Evolutionary conservation across 176 grass and related monocot species (phyloP), one percentile per base, ranked within the genome.

Genomic region (Aegilops tauschii): DNA sequence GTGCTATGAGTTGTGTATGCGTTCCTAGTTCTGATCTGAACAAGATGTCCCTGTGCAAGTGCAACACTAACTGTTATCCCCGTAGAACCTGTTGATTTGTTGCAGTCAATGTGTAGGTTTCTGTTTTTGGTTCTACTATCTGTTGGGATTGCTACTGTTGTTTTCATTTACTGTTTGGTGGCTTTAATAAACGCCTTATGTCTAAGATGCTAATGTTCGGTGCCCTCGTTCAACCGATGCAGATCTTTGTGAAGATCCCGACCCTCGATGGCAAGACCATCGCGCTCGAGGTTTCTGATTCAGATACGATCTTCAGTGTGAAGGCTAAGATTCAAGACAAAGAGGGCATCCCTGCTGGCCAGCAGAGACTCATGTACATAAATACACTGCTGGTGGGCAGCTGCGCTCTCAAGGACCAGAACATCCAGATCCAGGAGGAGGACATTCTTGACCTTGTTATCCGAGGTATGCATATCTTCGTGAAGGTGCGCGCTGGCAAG

Each of bases 251-350:
- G 31, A 69, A 69, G 66, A 69, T 69, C 39, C 39, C 39, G 39
- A 40, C 39, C 66, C 14, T 20, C 31, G 16, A 35, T 21, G 66
- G 66, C 66, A 36, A 69, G 31, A 69, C 66, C 31, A 36, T 69
- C 66, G 0, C 16, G 34, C 66, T 69, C 17, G 31, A 36, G 31
- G 66, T 69, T 8, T 3, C 31, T 9, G 31, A 20, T 69, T 69
- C 31, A 20, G 66, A 69, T 69, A 69, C 31, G 1, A 69, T 69
- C 31, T 20, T 20, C 31, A 21, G 3, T 36, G 66, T 69, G 16
- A 69, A 69, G 66, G 31, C 66, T 69, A 69, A 69, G 66, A 69
- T 69, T 36, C 66, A 69, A 69, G 66, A 69, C 31, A 69, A 69
- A 17, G 66, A 69, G 66, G 66, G 66, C 66, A 35, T 69, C 66